Evolutionary conservation across 805 yeast species (phyloP), one percentile per base, ranked within the genome.

Genomic region (Candida easanensis): DNA sequence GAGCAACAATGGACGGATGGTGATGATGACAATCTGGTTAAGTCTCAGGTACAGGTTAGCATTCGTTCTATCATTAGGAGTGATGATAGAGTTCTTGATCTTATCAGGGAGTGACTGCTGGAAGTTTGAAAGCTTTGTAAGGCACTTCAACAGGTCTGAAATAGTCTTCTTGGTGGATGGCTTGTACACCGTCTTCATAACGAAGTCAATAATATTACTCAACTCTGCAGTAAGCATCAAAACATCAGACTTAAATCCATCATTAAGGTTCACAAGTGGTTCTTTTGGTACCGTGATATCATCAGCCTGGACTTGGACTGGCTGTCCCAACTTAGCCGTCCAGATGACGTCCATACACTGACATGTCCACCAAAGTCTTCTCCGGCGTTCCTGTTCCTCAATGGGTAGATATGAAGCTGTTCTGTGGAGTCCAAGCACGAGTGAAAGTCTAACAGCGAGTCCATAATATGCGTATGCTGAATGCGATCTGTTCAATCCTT

Each of bases 311-410:
- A 66, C 60, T 45, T 61, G 68, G n/a, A 58, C 55, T 0, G 71
- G 70, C 27, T 64, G 60, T 17, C 69, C 63, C 19, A 65, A 48
- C 30, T 66, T 61, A 4, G 70, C 65, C n/a, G 65, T 59, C 52
- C 69, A 66, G 18, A 63, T 56, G 17, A 63, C 59, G 38, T 66
- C 69, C 51, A 66, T 54, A 5, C 63, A 56, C 46, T 60, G 65
- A 17, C 63, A 61, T 10, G 72, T 64, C 72, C 72, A 68, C 70
- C 71, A 68, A 4, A 66, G 52, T 36, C 67, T 56, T 44, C 66
- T 59, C 19, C 68, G 51, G 38, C 61, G 59, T 22, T 66, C 64
- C 17, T 52, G 50, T 35, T 63, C 65, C 20, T 45, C 49, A 5
- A 41, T 13, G 13, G 55, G 46, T 13, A 54, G 36, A 11, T 49